Evolutionary conservation across 2,329 filamentous ascomycete genomes (phyloP).

Genomic region (Fusarium algeriense): DNA sequence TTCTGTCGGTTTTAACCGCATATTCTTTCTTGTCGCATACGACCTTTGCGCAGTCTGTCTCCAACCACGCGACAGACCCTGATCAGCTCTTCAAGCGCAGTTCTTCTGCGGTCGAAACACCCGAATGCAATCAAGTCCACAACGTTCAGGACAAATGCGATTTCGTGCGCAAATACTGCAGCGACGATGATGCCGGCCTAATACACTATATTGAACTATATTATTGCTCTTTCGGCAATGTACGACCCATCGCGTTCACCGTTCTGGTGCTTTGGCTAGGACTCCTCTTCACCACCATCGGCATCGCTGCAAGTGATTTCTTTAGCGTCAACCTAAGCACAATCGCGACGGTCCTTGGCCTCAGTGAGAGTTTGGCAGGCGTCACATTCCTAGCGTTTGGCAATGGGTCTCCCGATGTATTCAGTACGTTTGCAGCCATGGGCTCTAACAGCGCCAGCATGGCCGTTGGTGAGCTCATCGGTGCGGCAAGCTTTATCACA

Average conservation of each 20-base stretch:
- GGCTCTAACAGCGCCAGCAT: constrained; percentile 96
- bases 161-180: constrained; percentile 85
- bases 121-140: constrained; percentile 84
- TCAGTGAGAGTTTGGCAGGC: constrained; percentile 95
- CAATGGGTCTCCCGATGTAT: constrained; percentile 97
- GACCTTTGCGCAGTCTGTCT: constrained; percentile 25
- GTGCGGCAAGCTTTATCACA: constrained; percentile 95
- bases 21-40: constrained; percentile 57
- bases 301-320: constrained; percentile 97
- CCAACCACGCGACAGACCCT: constrained; percentile 12
- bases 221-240: constrained; percentile 81
- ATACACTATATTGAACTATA: constrained; percentile 90
- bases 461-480: constrained; percentile 94
- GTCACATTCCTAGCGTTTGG: constrained; percentile 97
- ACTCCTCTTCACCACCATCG: constrained; percentile 94
- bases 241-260: constrained; percentile 81
- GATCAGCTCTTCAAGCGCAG: constrained; percentile 45
- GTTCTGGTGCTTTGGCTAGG: constrained; percentile 86
- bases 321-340: constrained; percentile 97
- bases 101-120: constrained; percentile 44
- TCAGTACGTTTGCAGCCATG: constrained; percentile 99
- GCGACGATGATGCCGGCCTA: constrained; percentile 89
- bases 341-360: constrained; percentile 86
- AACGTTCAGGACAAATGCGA: constrained; percentile 83
- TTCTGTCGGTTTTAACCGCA: constrained; percentile 61